Evolutionary conservation across 2,329 filamentous ascomycete species (phyloP).

Genomic region (Pseudogymnoascus sp.): DNA sequence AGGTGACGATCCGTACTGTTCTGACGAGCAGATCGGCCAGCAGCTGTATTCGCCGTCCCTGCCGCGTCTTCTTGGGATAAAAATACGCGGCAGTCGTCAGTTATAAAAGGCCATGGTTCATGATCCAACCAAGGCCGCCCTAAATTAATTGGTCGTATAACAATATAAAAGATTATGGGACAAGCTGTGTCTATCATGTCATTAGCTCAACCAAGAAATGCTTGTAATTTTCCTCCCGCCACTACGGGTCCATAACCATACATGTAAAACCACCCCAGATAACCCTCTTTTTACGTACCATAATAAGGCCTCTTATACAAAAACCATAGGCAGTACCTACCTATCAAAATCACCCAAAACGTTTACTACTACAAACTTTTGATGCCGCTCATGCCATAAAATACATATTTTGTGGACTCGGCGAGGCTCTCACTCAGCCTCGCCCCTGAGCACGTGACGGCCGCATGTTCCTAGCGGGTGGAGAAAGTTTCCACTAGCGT

Average conservation of each 20-base stretch:
- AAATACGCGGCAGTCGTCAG: neutral
- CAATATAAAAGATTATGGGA: neutral
- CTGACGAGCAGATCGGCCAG: neutral
- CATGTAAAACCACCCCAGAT: neutral
- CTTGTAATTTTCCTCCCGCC: neutral
- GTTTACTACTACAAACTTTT: neutral
- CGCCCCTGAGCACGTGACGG: neutral
- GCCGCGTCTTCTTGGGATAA: neutral
- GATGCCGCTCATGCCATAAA: neutral
- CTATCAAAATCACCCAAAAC: neutral
- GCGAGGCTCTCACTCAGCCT: neutral
- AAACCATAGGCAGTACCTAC: neutral
- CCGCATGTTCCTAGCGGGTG: slow-evolving; percentile 6
- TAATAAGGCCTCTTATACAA: neutral
- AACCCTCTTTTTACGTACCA: neutral
- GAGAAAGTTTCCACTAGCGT: slow-evolving; percentile 8
- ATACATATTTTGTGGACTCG: neutral
- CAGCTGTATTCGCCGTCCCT: neutral
- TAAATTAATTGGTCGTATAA: neutral
- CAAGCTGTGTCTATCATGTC: neutral
- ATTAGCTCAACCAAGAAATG: slow-evolving; percentile 3
- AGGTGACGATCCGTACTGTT: neutral
- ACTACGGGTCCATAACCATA: neutral
- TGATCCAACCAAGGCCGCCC: neutral
- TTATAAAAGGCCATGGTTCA: neutral